A percentile compares a stretch with the other conserved stretches of the same genome.
Conservation (phyloP, 345 rosid species). For the Euphorbia tirucalli region DNA sequence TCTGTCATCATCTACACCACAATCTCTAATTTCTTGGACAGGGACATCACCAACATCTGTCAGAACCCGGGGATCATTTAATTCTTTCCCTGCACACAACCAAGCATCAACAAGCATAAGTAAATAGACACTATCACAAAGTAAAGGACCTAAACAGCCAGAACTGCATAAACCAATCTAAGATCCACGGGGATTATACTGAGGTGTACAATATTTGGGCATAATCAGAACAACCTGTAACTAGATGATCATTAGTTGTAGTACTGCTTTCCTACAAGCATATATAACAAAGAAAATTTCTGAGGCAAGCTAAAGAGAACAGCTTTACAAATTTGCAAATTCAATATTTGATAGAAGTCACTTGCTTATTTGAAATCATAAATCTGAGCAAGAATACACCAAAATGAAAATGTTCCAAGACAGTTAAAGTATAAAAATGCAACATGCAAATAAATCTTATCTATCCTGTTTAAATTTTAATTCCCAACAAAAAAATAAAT, state of each 20-base stretch:
- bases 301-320: not conserved
- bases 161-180: not conserved
- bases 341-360: not conserved
- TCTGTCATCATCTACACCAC: constrained; percentile 90
- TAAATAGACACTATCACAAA: not conserved
- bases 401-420: not conserved
- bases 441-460: not conserved
- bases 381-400: not conserved
- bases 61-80: constrained; percentile 83
- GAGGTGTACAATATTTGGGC: too few relatives aligned
- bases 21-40: constrained; percentile 96
- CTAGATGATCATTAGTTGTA: not conserved
- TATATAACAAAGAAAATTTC: not conserved
- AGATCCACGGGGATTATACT: not conserved
- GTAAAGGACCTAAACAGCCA: not conserved
- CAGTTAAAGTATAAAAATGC: not conserved
- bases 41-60: constrained; percentile 98
- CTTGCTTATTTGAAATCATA: not conserved
- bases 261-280: not conserved
- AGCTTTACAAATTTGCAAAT: not conserved
- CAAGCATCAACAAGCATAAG: constrained; percentile 3
- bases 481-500: not conserved
- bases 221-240: not conserved
- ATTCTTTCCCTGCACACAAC: constrained; percentile 63
- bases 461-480: not conserved